Percentiles rank a stretch among this genome's conserved stretches.
phyloP scores from a whole-genome alignment of 2,329 filamentous ascomycete genomes.

The Colletotrichum sp. region DNA sequence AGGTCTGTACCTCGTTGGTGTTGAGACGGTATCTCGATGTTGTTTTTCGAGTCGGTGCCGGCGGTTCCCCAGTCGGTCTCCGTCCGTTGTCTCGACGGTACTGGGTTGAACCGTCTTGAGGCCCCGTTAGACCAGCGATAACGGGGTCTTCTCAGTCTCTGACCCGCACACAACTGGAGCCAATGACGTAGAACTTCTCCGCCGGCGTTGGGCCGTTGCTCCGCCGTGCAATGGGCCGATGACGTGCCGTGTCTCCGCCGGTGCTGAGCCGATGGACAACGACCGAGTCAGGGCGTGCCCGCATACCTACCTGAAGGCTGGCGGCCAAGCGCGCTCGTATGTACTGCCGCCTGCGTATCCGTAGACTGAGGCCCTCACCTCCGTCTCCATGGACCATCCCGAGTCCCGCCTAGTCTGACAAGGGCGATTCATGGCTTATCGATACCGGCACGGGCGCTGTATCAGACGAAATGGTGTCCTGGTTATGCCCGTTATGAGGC shows the following conservation, averaged over 20 bases:
- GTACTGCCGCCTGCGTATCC: not conserved
- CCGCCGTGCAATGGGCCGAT: slow-evolving; percentile 16
- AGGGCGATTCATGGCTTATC: not conserved
- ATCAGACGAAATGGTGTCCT: not conserved
- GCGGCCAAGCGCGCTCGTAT: not conserved
- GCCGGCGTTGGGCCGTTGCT: slow-evolving; percentile 14
- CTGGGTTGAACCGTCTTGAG: slow-evolving; percentile 7
- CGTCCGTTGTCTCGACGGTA: slow-evolving; percentile 18
- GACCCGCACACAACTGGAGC: slow-evolving; percentile 11
- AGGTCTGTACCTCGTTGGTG: not conserved
- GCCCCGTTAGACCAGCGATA: slow-evolving; percentile 13
- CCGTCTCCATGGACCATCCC: not conserved
- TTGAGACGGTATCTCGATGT: slow-evolving; percentile 2
- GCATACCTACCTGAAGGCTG: not conserved
- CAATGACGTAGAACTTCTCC: slow-evolving; percentile 21
- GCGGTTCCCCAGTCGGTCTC: slow-evolving; percentile 18
- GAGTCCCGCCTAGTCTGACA: not conserved
- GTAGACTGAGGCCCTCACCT: not conserved
- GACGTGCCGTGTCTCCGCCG: slow-evolving; percentile 21
- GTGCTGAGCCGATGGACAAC: slow-evolving; percentile 2
- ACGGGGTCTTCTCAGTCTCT: not conserved
- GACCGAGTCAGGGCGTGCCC: slow-evolving; percentile 15
- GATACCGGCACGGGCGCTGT: not conserved
- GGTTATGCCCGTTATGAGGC: not conserved
- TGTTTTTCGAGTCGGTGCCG: slow-evolving; percentile 7